Base-by-base conservation (phyloP, 768 basidiomycete genomes). In the Lactifluus volemus region DNA sequence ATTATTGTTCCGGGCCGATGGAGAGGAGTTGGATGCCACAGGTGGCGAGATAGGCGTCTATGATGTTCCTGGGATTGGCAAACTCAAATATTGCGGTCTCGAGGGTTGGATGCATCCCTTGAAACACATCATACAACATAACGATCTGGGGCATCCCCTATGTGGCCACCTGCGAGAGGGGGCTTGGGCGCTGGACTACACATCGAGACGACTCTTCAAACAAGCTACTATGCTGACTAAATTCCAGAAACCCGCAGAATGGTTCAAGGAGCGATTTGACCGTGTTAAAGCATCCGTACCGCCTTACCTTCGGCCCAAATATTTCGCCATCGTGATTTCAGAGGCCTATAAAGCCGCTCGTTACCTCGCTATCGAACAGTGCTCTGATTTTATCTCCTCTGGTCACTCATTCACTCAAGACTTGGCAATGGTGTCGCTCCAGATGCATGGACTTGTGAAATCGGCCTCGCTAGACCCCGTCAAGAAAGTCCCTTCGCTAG, bases 101-200 rank as follows among this genome's bases (percentile, higher is more conserved):
- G 92, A 98, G 69, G 97, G 97, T 1, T 99, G 95, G 93, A 98
- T 99, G 93, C 82, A 86, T 66, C 85, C 85, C 0, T 76, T 98
- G 57, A 80, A 84, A 42, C 83, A 84, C 66, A 84, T 98, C 71
- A 94, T 94, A 84, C 78, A 79, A 65, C 81, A 84, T 68, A 98
- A 98, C 71, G 94, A 99, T 70, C 80, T 98, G 3, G 97, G 97
- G 0, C 94, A 98, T 71, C 81, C 92, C 1, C 77, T 99, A 4
- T 96, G 92, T 67, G 85, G 77, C 3, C 92, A 98, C 73, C 73
- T 98, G 59, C 81, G 97, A 61, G 80, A 87, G 32, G 97, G 97
- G 7, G 79, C 79, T 15, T 98, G 97, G 97, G 89, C 96, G 12
- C 73, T 98, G 68, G 91, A 98, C 72, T 98, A 98, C 68, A 80